Percentiles rank a stretch among this genome's conserved stretches.
These are phyloP conservation scores for Candida ovalis DNA, from an alignment of 805 yeast genomes.

Conservation along the genomic window DNA sequence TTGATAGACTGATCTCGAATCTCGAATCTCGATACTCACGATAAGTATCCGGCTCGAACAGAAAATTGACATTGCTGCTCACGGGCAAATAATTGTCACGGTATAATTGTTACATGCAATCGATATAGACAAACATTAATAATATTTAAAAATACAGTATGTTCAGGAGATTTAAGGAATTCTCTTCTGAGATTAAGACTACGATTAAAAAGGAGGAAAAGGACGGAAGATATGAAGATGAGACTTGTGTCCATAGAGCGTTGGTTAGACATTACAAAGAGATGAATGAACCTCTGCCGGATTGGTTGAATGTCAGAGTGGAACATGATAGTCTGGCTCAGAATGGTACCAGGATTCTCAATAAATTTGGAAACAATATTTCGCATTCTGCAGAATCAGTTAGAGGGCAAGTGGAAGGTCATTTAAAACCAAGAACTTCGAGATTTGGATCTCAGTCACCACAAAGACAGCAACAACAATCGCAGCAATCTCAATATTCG, in stretches of 20 bases:
- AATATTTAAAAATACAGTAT: no score
- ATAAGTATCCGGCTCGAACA: no score
- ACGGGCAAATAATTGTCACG: no score
- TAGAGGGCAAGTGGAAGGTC: slow-evolving; percentile 14
- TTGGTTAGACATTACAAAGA: slow-evolving; percentile 26
- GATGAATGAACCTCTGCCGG: slow-evolving; percentile 22
- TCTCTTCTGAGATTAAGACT: slow-evolving; percentile 19
- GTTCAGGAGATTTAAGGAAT: slow-evolving; percentile 22
- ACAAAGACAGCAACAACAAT: slow-evolving; percentile 1
- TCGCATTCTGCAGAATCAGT: slow-evolving; percentile 8
- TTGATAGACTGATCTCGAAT: no score
- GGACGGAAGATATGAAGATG: slow-evolving; percentile 33
- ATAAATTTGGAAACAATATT: slow-evolving; percentile 12
- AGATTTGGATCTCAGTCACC: slow-evolving; percentile 10
- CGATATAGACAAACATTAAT: no score
- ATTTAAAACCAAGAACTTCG: slow-evolving; percentile 10
- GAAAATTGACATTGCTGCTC: no score
- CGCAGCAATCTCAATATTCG: neutral
- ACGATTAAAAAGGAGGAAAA: slow-evolving; percentile 28
- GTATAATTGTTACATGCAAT: no score
- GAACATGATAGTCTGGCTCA: neutral
- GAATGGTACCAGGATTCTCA: slow-evolving; percentile 4
- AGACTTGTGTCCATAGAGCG: slow-evolving; percentile 32
- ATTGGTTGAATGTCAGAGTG: slow-evolving; percentile 25
- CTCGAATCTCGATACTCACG: no score